phyloP scores from a whole-genome alignment of 345 rosid genomes.

The Schrenkiella parvula region DNA sequence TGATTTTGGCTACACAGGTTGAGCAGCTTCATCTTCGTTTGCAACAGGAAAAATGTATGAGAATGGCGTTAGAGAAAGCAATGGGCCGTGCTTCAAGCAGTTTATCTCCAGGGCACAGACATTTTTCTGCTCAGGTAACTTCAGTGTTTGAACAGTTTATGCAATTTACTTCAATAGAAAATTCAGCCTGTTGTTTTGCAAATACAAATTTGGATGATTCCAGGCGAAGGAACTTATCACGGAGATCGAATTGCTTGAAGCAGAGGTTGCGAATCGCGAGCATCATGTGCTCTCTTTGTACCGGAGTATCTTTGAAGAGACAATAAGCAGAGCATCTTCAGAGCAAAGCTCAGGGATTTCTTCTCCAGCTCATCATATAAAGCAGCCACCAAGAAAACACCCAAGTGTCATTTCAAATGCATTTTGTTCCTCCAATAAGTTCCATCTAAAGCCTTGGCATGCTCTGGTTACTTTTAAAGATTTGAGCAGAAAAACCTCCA shows the following conservation, averaged over 20 bases:
- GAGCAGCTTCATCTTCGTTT: constrained; percentile 72
- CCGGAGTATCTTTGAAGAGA: constrained; percentile 62
- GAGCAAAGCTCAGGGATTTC: constrained; percentile 53
- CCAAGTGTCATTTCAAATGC: constrained; percentile 78
- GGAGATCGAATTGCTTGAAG: constrained; percentile 82
- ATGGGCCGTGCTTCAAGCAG: constrained; percentile 91
- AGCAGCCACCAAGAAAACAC: constrained; percentile 59
- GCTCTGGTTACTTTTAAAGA: constrained; percentile 46
- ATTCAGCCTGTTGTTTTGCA: background rate
- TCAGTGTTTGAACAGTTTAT: background rate
- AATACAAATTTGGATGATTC: constrained; percentile 11
- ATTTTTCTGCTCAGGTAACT: constrained; percentile 66
- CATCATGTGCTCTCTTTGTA: constrained; percentile 79
- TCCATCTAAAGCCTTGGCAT: constrained; percentile 58
- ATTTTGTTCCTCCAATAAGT: constrained; percentile 76
- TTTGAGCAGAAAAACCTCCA: constrained; percentile 40
- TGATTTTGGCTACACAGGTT: constrained; percentile 46
- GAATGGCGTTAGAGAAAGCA: constrained; percentile 66
- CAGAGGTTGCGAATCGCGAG: constrained; percentile 77
- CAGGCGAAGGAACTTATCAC: constrained; percentile 75
- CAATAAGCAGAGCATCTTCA: constrained; percentile 54
- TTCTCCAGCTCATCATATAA: constrained; percentile 64
- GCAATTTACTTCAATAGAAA: background rate
- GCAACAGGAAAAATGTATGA: constrained; percentile 83
- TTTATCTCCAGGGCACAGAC: constrained; percentile 90